Evolutionary conservation across 768 basidiomycete species (phyloP), one percentile per base, ranked within the genome.

Genomic region (Rhizopogon rudus): DNA sequence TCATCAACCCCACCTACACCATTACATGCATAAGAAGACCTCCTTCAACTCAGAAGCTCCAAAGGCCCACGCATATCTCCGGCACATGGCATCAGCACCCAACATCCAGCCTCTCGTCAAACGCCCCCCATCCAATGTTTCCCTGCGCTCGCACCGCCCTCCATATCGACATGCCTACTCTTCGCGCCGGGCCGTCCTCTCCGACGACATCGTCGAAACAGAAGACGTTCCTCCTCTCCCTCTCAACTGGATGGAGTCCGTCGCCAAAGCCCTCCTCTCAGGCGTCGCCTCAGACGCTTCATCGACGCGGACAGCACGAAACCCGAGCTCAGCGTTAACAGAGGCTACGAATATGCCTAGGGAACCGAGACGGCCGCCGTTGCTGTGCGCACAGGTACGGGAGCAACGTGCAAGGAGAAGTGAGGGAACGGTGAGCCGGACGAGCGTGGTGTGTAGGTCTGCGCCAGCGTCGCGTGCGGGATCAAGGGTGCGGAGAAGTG

Each of bases 71-170:
- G 81, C 83, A 5, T 85, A 88, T 63, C 78, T 91, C 10, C 81
- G 88, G 33, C 87, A 90, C 65, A 88, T 91, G 76, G 81, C 81
- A 1, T 90, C 88, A 22, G 72, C 77, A 22, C 78, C 78, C 31
- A 73, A 75, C 57, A 77, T 80, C 31, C 67, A 71, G 17, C 71
- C 69, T 14, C 62, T 71, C 40, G 57, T 48, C 17, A 72, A 70
- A 45, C 73, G 66, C 12, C 66, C 71, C 13, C 52, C 67, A 28
- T 65, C 72, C n/a, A 65, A 67, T 29, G 45, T 63, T 40, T 70
- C 68, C 2, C 44, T 68, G 33, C 70, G 69, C 16, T 72, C 79
- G 13, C 74, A 73, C 45, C 73, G 78, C 44, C 51, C 20, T 39
- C 71, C 73, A 8, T 63, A 66, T 3, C 73, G 68, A 7, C 66